Conservation (phyloP, 805 yeast species). For the Candida argentea region DNA sequence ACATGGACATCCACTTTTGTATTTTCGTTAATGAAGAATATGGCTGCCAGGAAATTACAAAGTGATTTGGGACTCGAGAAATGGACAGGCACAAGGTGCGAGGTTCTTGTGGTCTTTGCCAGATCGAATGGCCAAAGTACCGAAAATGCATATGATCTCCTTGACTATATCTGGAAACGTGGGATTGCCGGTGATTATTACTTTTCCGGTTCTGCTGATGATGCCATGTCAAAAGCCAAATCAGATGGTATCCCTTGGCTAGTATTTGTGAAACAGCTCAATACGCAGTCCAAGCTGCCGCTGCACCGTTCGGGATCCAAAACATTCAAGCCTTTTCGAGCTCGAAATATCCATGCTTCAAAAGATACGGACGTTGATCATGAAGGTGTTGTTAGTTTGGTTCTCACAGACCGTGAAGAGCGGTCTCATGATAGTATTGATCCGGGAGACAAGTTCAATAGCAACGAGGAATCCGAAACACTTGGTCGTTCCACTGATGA, state of each 20-base stretch:
- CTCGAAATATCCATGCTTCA: constrained; percentile 51
- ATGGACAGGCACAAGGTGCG: constrained; percentile 47
- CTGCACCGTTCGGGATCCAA: constrained; percentile 18
- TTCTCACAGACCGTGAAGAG: constrained; percentile 18
- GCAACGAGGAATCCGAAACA: constrained; percentile 8
- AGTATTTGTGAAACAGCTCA: constrained; percentile 65
- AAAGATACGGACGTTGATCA: constrained; percentile 66
- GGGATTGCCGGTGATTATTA: constrained; percentile 68
- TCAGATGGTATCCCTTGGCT: constrained; percentile 69
- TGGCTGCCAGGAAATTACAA: constrained; percentile 7
- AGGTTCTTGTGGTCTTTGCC: constrained; percentile 62
- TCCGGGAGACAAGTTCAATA: not conserved
- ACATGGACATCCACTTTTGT: constrained; percentile 49
- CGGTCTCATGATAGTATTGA: constrained; percentile 8
- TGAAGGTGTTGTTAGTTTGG: constrained; percentile 44
- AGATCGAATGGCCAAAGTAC: constrained; percentile 46
- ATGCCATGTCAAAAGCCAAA: constrained; percentile 51
- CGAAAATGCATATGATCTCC: constrained; percentile 52
- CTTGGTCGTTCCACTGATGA: constrained; percentile 5
- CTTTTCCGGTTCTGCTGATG: constrained; percentile 39
- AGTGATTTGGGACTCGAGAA: constrained; percentile 3
- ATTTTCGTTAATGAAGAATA: constrained; percentile 25
- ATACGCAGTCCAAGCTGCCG: constrained; percentile 19
- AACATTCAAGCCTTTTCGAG: constrained; percentile 65
- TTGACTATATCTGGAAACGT: constrained; percentile 62